These are phyloP conservation scores for Aspergillus spinulosporus DNA, from an alignment of 2,329 filamentous ascomycete species.

Conservation along the genomic window DNA sequence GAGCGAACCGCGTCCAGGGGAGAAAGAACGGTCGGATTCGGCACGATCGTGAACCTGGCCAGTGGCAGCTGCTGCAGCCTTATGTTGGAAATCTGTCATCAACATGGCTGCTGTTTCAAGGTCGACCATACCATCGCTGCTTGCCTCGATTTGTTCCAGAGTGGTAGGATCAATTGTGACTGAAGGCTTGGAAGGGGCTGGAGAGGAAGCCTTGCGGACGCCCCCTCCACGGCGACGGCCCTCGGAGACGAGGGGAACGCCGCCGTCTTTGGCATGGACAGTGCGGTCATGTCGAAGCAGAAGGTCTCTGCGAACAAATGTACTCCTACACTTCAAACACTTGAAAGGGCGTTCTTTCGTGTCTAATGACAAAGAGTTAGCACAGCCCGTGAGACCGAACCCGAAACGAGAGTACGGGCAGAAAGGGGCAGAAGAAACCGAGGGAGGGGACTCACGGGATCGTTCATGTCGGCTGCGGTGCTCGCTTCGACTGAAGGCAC, in stretches of 20 bases:
- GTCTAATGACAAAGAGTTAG: slow-evolving; percentile 57
- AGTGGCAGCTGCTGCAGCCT: slow-evolving; percentile 70
- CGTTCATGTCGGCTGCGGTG: slow-evolving; percentile 95
- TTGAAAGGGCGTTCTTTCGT: slow-evolving; percentile 99
- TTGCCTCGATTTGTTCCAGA: slow-evolving; percentile 88
- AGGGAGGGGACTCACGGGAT: slow-evolving; percentile 74
- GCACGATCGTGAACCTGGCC: slow-evolving; percentile 51
- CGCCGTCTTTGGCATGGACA: slow-evolving; percentile 97
- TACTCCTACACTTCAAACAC: slow-evolving; percentile 96
- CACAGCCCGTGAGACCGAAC: background rate
- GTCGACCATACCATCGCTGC: slow-evolving; percentile 87
- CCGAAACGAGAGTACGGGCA: background rate
- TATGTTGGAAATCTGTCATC: slow-evolving; percentile 97
- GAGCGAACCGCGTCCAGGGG: slow-evolving; percentile 68
- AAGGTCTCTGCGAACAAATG: slow-evolving; percentile 95
- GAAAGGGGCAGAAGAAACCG: slow-evolving; percentile 3
- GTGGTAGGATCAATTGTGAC: slow-evolving; percentile 81
- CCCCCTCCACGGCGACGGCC: slow-evolving; percentile 67
- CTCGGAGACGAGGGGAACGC: slow-evolving; percentile 89
- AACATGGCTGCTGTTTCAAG: slow-evolving; percentile 98
- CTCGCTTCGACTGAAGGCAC: slow-evolving; percentile 96
- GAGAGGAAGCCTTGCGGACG: slow-evolving; percentile 40
- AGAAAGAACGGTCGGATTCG: slow-evolving; percentile 63
- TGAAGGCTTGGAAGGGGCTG: slow-evolving; percentile 69
- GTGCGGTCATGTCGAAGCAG: slow-evolving; percentile 96